Evolutionary conservation across 768 basidiomycete species (phyloP).

Genomic region (Mycena leptocephala): DNA sequence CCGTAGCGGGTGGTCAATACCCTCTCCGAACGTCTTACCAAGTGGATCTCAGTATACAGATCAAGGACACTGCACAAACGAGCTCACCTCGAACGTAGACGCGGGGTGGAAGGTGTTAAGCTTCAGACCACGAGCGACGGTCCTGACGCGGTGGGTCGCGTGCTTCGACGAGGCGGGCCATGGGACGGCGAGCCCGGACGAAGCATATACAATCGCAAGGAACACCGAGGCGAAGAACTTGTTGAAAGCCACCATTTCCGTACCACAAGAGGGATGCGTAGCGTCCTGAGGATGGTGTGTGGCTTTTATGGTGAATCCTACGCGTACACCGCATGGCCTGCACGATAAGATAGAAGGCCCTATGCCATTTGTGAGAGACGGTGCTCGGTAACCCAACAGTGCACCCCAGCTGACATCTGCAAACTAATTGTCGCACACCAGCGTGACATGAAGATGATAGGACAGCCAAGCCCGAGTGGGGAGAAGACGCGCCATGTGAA

Average conservation of each 20-base stretch:
- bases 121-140: slow-evolving; percentile 43
- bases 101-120: slow-evolving; percentile 46
- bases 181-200: slow-evolving; percentile 23
- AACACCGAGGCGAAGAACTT: slow-evolving; percentile 46
- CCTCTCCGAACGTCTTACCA: slow-evolving; percentile 47
- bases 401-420: background rate
- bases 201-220: slow-evolving; percentile 42
- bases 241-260: slow-evolving; percentile 42
- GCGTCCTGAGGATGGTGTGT: background rate
- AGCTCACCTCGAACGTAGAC: slow-evolving; percentile 43
- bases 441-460: background rate
- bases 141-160: slow-evolving; percentile 42
- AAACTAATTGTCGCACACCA: background rate
- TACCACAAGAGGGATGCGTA: background rate
- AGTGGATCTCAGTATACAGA: background rate
- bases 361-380: background rate
- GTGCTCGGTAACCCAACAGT: background rate
- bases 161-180: slow-evolving; percentile 31
- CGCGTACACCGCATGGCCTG: background rate
- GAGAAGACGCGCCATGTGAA: background rate
- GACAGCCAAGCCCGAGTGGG: background rate
- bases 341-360: slow-evolving; percentile 13
- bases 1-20: slow-evolving; percentile 38
- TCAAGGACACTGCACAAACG: background rate
- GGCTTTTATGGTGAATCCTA: background rate